Conservation (phyloP, 495 filamentous ascomycete species). For the Penicillium fimorum region DNA sequence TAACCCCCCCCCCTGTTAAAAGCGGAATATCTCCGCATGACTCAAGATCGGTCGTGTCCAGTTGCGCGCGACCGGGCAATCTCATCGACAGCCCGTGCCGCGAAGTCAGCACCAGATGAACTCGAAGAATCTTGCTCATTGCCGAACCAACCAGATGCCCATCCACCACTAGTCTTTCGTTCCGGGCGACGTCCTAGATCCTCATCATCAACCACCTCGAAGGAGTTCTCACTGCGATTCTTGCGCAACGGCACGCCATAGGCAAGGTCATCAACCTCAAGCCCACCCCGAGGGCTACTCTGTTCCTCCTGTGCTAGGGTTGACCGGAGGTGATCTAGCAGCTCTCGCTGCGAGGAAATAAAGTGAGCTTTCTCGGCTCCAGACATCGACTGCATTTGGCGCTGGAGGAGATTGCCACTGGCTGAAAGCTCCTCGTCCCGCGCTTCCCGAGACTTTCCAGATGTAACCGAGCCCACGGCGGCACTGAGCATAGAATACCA, state of each 20-base stretch:
- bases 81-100: constrained; percentile 32
- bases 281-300: constrained; percentile 39
- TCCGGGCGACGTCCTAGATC: constrained; percentile 45
- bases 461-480: constrained; percentile 55
- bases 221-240: constrained; percentile 74
- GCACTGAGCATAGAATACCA: constrained; percentile 62
- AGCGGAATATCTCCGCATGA: not conserved
- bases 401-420: constrained; percentile 66
- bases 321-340: constrained; percentile 65
- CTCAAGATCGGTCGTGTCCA: constrained; percentile 28
- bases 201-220: constrained; percentile 78
- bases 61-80: constrained; percentile 15
- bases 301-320: constrained; percentile 73
- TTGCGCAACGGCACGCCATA: constrained; percentile 57
- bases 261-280: constrained; percentile 47
- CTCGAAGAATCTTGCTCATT: constrained; percentile 28
- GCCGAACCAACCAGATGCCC: constrained; percentile 43
- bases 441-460: constrained; percentile 45
- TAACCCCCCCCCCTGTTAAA: not conserved
- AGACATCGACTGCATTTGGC: constrained; percentile 53
- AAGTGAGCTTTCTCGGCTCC: constrained; percentile 64
- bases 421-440: constrained; percentile 53
- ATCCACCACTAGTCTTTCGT: constrained; percentile 31
- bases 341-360: constrained; percentile 70
- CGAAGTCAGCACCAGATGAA: constrained; percentile 35